These are phyloP conservation scores for Austroboletus rostrupii DNA, from an alignment of 1,284 basidiomycete genomes.

Conservation along the genomic window DNA sequence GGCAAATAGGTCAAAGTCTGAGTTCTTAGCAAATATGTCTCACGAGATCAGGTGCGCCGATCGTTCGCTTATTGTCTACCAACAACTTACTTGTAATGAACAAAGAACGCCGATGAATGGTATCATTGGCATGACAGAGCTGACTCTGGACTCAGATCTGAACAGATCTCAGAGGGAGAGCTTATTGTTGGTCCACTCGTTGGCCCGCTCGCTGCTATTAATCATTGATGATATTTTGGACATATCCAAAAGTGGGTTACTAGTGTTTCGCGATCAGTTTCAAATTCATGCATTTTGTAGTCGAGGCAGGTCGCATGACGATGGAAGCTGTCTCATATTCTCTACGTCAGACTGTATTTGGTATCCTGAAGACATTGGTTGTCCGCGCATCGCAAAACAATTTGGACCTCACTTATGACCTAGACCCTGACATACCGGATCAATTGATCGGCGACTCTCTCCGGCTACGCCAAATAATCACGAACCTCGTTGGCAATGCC, in stretches of 20 bases:
- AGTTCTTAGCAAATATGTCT: conserved; percentile 97
- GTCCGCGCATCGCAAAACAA: conserved; percentile 98
- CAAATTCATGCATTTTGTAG: conserved; percentile 39
- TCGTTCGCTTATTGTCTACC: neutral
- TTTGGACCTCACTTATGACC: conserved; percentile 94
- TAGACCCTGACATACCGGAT: conserved; percentile 94
- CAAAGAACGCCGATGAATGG: conserved; percentile 95
- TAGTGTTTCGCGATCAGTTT: neutral
- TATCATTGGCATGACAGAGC: conserved; percentile 99
- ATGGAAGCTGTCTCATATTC: conserved; percentile 99
- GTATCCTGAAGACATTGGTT: conserved; percentile 96
- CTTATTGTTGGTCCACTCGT: conserved; percentile 90
- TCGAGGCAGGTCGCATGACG: conserved; percentile 98
- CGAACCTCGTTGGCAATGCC: conserved; percentile 91
- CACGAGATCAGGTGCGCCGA: conserved; percentile 78
- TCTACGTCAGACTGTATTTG: conserved; percentile 92
- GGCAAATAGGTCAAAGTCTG: conserved; percentile 94
- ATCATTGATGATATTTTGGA: conserved; percentile 99
- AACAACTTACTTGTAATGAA: conserved; percentile 11
- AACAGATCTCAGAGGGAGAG: conserved; percentile 91
- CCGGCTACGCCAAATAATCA: conserved; percentile 89
- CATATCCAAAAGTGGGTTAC: conserved; percentile 88
- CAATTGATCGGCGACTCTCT: conserved; percentile 96
- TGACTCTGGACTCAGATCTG: conserved; percentile 93
- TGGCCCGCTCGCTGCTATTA: conserved; percentile 89